Evolutionary conservation across 148 eudicot species (phyloP).

Genomic region (Camellia sinensis): DNA sequence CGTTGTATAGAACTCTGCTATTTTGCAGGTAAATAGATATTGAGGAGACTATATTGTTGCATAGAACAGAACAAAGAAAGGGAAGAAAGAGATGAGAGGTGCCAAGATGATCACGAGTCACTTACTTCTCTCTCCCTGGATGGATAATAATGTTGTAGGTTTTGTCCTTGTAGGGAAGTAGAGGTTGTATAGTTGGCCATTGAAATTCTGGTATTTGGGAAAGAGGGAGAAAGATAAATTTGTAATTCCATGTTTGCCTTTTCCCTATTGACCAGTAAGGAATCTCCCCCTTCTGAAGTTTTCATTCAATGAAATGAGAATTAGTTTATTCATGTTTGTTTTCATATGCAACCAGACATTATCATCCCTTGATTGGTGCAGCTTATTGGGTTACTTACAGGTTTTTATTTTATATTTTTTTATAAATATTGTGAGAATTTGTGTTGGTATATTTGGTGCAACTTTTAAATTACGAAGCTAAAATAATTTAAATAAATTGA

Average conservation of each 20-base stretch:
- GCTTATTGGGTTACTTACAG: too few relatives aligned
- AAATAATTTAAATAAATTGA: too few relatives aligned
- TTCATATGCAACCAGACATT: background rate
- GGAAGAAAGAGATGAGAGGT: constrained; percentile 20
- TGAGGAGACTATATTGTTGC: constrained; percentile 6
- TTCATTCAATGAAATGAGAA: constrained; percentile 5
- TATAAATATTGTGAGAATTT: too few relatives aligned
- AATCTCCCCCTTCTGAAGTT: constrained; percentile 6
- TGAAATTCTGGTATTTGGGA: constrained; percentile 8
- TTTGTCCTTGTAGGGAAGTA: background rate
- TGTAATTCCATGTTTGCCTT: background rate
- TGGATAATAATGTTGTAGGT: background rate
- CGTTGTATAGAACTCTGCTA: background rate
- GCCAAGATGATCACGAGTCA: constrained; percentile 19
- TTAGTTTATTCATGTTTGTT: background rate
- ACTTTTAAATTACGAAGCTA: too few relatives aligned
- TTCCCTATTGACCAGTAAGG: background rate
- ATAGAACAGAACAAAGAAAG: background rate
- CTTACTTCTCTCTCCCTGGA: constrained; percentile 5
- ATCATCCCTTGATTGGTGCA: too few relatives aligned
- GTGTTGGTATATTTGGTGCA: too few relatives aligned
- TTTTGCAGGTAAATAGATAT: constrained; percentile 19
- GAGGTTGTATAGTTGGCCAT: background rate
- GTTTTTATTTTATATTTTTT: too few relatives aligned
- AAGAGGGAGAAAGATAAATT: constrained; percentile 4